Evolutionary conservation across 2,329 filamentous ascomycete genomes (phyloP), one percentile per base, ranked within the genome.

Genomic region (Trichophyton rubrum): DNA sequence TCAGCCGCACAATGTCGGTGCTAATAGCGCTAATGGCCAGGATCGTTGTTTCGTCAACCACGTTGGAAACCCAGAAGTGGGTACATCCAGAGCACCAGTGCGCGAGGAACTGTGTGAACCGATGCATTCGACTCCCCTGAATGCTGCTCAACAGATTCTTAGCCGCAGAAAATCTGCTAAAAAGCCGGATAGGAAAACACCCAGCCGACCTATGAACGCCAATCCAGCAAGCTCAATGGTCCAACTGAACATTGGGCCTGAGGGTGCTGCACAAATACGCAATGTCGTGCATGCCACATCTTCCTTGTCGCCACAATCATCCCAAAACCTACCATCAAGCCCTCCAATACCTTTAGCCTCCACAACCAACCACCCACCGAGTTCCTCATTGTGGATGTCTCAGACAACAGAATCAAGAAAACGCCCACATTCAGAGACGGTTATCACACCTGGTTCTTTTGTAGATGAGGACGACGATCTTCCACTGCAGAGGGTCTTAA

Each of bases 191-290:
- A 47, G 40, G 47, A 17, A 27, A 17, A 17, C 38, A 3, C 24
- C 38, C 5, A 41, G 5, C 7, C 40, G 15, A 7, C 20, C 22
- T 22, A 7, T 20, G 15, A 33, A 33, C 17, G 11, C 41, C 13
- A n/a, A 60, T 22, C 17, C 60, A 40, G 58, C 56, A 38, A 62
- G 63, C 13, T 43, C 58, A 1, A 9, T 69, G 2, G 59, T 70
- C 27, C 63, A 61, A 22, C 61, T 69, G 45, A 67, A 56, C 27
- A 62, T 69, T 24, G 67, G 65, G 6, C 53, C 62, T 2, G 62
- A 66, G 45, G 63, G 65, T 35, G 68, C 66, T 22, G 67, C 68
- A 49, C 64, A 65, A 40, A 64, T 69, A 60, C 61, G 62, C 5
- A 59, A 56, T 49, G 22, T 13, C 33, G 13, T 59, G 9, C 38